Conservation (phyloP, 441 rosid species). For the Euphorbia schlechtendalii region DNA sequence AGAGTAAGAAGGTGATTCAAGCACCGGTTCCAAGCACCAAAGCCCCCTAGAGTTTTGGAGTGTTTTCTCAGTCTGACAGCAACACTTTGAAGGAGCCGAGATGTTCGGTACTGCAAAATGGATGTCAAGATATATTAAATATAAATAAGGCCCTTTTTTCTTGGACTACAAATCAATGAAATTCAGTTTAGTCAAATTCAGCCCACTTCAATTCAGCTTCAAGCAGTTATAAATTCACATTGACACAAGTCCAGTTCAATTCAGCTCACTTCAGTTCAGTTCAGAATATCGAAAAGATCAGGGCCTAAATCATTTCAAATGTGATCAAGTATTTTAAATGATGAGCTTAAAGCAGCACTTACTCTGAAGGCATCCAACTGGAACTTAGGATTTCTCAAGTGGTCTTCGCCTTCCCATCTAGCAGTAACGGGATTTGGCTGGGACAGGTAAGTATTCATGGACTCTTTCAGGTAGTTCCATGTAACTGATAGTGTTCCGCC, state of each 20-base stretch:
- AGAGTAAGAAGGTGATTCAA: constrained; percentile 95
- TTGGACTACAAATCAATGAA: no score
- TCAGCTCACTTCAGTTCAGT: no score
- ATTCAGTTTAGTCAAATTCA: no score
- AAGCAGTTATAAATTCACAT: no score
- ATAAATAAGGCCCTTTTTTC: no score
- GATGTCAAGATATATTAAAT: constrained; percentile 3
- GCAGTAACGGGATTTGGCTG: constrained; percentile 94
- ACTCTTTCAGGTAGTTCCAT: constrained; percentile 92
- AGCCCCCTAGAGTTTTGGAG: constrained; percentile 63
- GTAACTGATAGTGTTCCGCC: constrained; percentile 91
- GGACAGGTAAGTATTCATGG: constrained; percentile 84
- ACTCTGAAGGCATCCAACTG: constrained; percentile 96
- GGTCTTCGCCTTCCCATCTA: constrained; percentile 92
- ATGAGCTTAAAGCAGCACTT: constrained; percentile 27
- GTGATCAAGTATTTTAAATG: neutral
- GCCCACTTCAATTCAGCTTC: no score
- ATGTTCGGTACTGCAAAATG: constrained; percentile 77
- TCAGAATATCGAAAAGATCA: no score
- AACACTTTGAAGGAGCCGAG: constrained; percentile 83
- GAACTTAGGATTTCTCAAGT: constrained; percentile 87
- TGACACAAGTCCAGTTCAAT: no score
- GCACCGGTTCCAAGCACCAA: constrained; percentile 99
- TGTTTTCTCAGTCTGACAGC: constrained; percentile 79
- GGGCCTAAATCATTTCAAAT: neutral